These are phyloP conservation scores for Pseudocercospora cruenta DNA, from an alignment of 2,329 filamentous ascomycete species.

Conservation along the genomic window DNA sequence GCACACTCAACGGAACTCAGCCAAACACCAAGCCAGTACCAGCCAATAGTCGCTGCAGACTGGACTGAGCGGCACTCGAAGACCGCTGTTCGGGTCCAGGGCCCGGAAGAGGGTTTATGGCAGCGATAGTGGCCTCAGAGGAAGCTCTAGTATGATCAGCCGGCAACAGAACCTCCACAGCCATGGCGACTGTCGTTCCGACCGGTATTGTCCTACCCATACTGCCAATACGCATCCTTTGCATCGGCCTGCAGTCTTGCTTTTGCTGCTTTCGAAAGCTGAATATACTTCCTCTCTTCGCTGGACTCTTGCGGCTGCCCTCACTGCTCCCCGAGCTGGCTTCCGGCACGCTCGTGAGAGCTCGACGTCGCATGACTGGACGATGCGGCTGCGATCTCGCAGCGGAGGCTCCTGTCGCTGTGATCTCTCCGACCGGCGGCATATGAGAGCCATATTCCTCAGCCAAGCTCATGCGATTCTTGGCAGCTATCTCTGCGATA, in stretches of 20 bases:
- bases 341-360: constrained; percentile 52
- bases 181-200: constrained; percentile 34
- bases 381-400: constrained; percentile 26
- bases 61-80: constrained; percentile 23
- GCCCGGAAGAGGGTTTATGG: constrained; percentile 7
- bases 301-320: constrained; percentile 32
- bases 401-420: constrained; percentile 28
- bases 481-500: constrained; percentile 66
- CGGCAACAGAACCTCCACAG: constrained; percentile 19
- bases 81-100: background rate
- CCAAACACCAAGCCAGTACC: constrained; percentile 1
- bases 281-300: constrained; percentile 31
- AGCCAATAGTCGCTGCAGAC: constrained; percentile 26
- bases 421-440: constrained; percentile 63
- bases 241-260: constrained; percentile 22
- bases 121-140: constrained; percentile 20
- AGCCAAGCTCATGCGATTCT: constrained; percentile 63
- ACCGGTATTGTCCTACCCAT: constrained; percentile 36
- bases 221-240: constrained; percentile 33
- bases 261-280: constrained; percentile 30
- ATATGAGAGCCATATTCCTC: constrained; percentile 66
- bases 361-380: constrained; percentile 37
- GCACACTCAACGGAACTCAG: background rate
- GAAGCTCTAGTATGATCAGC: constrained; percentile 19
- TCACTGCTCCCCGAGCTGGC: constrained; percentile 49